Evolutionary conservation across 2,329 filamentous ascomycete species (phyloP).

Genomic region (Balansia obtecta): DNA sequence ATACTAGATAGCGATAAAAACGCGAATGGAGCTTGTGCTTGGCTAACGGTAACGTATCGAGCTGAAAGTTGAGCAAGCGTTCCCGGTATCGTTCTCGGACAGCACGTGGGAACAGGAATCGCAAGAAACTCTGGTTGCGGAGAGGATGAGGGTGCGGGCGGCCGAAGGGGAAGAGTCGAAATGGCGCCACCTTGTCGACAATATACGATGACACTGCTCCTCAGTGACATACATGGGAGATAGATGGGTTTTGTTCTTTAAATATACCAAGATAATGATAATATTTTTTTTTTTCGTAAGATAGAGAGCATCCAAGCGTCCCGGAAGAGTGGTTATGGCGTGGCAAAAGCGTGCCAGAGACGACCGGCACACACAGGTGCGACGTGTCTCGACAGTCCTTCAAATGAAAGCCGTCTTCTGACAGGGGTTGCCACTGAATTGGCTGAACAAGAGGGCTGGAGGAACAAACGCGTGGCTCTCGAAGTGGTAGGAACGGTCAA

Average conservation of each 20-base stretch:
- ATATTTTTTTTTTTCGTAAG: too few relatives aligned
- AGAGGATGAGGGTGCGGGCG: slow-evolving; percentile 23
- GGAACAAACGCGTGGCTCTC: background rate
- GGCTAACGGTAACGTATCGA: slow-evolving; percentile 60
- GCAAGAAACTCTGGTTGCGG: slow-evolving; percentile 39
- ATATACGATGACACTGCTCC: too few relatives aligned
- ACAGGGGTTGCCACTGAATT: slow-evolving; percentile 9
- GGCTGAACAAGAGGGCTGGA: background rate
- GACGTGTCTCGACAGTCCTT: slow-evolving; percentile 3
- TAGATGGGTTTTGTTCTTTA: too few relatives aligned
- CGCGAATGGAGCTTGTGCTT: slow-evolving; percentile 61
- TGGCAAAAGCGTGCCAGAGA: background rate
- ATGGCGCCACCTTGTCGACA: slow-evolving; percentile 29
- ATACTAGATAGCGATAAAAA: slow-evolving; percentile 63
- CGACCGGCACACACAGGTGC: background rate
- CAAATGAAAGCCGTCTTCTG: slow-evolving; percentile 20
- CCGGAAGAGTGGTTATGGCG: background rate
- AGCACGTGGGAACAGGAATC: slow-evolving; percentile 56
- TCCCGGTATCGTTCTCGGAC: slow-evolving; percentile 50
- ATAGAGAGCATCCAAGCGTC: background rate
- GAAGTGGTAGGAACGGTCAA: background rate
- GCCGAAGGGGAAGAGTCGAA: slow-evolving; percentile 25
- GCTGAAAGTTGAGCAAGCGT: slow-evolving; percentile 55
- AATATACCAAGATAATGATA: too few relatives aligned
- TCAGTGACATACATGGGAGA: too few relatives aligned